Evolutionary conservation across 352 stramenopile species (phyloP).

Genomic region (Globisporangium radiosum): DNA sequence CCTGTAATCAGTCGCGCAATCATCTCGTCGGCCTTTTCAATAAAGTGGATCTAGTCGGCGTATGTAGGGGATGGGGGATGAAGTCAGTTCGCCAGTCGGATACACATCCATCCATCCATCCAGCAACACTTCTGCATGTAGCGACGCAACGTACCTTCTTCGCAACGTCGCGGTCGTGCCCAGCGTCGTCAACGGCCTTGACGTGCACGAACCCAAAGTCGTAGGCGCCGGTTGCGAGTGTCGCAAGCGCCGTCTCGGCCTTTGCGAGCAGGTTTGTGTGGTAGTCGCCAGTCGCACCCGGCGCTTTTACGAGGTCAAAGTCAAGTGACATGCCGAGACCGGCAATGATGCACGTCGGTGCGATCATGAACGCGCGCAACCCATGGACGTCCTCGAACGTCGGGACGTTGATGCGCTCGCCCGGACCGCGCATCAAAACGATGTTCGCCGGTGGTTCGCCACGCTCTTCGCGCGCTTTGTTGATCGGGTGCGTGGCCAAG

Average conservation of each 20-base stretch:
- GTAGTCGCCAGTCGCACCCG: constrained; percentile 78
- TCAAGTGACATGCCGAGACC: constrained; percentile 81
- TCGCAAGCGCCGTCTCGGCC: constrained; percentile 58
- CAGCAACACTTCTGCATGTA: neutral
- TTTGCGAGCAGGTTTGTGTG: constrained; percentile 80
- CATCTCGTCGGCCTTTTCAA: constrained; percentile 82
- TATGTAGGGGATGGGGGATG: neutral
- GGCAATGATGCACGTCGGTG: constrained; percentile 85
- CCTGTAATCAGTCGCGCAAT: constrained; percentile 48
- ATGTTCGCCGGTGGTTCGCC: constrained; percentile 75
- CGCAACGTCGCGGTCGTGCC: constrained; percentile 75
- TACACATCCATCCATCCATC: neutral
- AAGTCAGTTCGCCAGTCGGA: no score
- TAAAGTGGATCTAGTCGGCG: constrained; percentile 51
- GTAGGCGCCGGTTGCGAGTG: constrained; percentile 30
- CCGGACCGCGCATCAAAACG: constrained; percentile 75
- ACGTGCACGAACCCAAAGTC: constrained; percentile 85
- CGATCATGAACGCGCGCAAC: constrained; percentile 83
- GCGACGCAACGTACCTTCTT: constrained; percentile 43
- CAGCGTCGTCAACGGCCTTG: constrained; percentile 83
- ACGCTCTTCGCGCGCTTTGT: constrained; percentile 41
- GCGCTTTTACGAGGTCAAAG: constrained; percentile 65
- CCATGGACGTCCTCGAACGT: constrained; percentile 78
- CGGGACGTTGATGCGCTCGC: constrained; percentile 81
- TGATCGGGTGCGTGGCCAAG: constrained; percentile 71